phyloP scores from a whole-genome alignment of 1,284 basidiomycete genomes.

The Singerocomus rubriflavus region DNA sequence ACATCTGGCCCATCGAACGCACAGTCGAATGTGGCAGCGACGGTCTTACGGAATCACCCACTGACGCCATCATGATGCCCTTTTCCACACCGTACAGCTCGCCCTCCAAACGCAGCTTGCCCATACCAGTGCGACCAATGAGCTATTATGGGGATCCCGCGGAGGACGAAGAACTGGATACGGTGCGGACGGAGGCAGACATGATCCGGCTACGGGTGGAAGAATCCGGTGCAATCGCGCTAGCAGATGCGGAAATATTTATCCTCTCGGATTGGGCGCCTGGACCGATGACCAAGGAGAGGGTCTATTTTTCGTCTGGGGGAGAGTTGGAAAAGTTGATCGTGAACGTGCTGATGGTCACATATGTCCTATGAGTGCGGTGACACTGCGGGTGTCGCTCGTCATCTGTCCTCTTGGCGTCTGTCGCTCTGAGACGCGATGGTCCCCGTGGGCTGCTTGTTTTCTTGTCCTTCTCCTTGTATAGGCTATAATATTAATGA shows the following conservation, averaged over 20 bases:
- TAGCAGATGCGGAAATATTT: conserved; percentile 60
- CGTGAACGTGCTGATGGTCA: conserved; percentile 68
- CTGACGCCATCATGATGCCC: conserved; percentile 30
- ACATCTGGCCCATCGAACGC: conserved; percentile 72
- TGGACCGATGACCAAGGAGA: conserved; percentile 56
- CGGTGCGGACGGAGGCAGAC: conserved; percentile 34
- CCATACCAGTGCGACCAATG: conserved; percentile 38
- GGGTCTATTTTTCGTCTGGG: conserved; percentile 63
- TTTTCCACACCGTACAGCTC: conserved; percentile 32
- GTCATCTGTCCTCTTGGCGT: not conserved
- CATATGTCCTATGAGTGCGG: conserved; percentile 45
- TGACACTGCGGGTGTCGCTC: too few species aligned
- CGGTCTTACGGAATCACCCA: conserved; percentile 36
- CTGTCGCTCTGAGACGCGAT: not conserved
- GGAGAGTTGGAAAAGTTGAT: conserved; percentile 69
- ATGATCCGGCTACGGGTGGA: conserved; percentile 55
- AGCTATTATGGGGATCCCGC: conserved; percentile 38
- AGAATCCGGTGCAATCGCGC: conserved; percentile 62
- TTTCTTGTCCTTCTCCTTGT: not conserved
- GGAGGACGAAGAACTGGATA: conserved; percentile 38
- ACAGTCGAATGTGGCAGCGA: conserved; percentile 61
- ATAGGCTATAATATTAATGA: conserved; percentile 3
- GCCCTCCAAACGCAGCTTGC: conserved; percentile 31
- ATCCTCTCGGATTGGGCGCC: conserved; percentile 56
- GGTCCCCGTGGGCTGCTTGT: conserved; percentile 1